Conservation (phyloP, 192 early-diverging fungal species). For the Irineochytrium annulatum region DNA sequence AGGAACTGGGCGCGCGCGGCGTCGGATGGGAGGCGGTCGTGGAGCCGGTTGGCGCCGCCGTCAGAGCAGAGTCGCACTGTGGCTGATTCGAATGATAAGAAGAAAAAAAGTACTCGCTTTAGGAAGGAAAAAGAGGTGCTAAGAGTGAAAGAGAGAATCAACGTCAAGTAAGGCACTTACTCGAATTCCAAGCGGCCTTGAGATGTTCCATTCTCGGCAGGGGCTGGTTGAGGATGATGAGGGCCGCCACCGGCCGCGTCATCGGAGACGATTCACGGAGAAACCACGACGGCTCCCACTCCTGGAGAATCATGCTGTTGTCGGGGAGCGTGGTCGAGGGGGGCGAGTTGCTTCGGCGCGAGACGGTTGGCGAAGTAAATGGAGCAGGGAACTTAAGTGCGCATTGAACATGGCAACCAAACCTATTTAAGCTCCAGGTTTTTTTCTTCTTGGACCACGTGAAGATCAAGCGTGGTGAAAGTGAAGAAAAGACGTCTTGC, state of each 20-base stretch:
- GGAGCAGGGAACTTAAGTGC: too few relatives aligned
- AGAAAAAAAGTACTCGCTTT: not conserved
- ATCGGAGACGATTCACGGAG: too few relatives aligned
- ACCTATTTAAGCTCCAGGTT: too few relatives aligned
- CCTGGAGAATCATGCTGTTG: too few relatives aligned
- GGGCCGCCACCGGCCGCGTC: constrained; percentile 20
- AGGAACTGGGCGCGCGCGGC: constrained; percentile 46
- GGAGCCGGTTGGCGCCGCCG: constrained; percentile 86
- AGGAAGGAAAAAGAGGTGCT: not conserved
- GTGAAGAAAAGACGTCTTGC: too few relatives aligned
- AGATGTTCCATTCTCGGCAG: constrained; percentile 9
- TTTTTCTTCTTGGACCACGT: too few relatives aligned
- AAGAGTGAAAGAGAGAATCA: constrained; percentile 5
- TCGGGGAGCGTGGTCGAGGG: too few relatives aligned
- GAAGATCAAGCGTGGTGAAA: too few relatives aligned
- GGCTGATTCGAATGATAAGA: constrained; percentile 33
- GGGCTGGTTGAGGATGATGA: constrained; percentile 76
- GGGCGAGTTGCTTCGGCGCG: too few relatives aligned
- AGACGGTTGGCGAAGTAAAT: too few relatives aligned
- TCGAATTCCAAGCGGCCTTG: constrained; percentile 19
- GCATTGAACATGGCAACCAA: too few relatives aligned
- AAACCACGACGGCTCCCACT: too few relatives aligned
- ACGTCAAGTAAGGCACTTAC: constrained; percentile 45
- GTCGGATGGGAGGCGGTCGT: constrained; percentile 54
- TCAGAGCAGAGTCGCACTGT: constrained; percentile 71